phyloP scores from a whole-genome alignment of 139 green algal species.

The Chlamydomonas incerta region DNA sequence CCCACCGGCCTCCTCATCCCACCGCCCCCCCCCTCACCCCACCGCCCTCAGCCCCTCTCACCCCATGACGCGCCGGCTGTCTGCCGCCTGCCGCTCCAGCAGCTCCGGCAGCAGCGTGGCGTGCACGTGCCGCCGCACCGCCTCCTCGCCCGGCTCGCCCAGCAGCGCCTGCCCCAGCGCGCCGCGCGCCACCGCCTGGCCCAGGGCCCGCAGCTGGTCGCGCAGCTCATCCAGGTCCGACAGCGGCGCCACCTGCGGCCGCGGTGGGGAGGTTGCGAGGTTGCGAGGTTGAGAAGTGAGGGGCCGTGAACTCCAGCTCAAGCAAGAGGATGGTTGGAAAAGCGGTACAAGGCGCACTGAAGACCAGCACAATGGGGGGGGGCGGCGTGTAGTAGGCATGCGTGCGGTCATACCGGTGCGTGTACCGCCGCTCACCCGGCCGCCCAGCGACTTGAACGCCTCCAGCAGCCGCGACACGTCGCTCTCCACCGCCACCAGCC shows the following conservation, averaged over 20 bases:
- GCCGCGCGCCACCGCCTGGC: neutral
- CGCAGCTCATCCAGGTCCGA: neutral
- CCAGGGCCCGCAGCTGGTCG: neutral
- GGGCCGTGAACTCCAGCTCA: neutral
- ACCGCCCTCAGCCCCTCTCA: neutral
- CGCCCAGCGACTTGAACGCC: neutral
- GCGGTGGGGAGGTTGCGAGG: neutral
- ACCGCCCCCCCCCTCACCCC: neutral
- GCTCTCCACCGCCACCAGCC: constrained; percentile 27
- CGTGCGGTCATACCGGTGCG: no score
- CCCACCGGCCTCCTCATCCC: no score
- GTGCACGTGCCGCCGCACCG: constrained; percentile 39
- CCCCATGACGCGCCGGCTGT: constrained; percentile 1
- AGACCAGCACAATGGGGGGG: no score
- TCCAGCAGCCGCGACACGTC: constrained; percentile 8
- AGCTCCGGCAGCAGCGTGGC: constrained; percentile 38
- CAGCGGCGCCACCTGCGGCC: neutral
- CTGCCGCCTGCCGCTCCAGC: constrained; percentile 2
- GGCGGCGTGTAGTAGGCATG: no score
- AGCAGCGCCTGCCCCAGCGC: constrained; percentile 16
- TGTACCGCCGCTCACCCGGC: neutral
- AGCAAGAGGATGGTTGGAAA: no score
- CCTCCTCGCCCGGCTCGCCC: constrained; percentile 27
- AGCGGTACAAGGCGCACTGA: no score
- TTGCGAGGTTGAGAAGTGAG: neutral